Conservation (phyloP, 2,329 filamentous ascomycete species). For the Exophiala spinifera region DNA sequence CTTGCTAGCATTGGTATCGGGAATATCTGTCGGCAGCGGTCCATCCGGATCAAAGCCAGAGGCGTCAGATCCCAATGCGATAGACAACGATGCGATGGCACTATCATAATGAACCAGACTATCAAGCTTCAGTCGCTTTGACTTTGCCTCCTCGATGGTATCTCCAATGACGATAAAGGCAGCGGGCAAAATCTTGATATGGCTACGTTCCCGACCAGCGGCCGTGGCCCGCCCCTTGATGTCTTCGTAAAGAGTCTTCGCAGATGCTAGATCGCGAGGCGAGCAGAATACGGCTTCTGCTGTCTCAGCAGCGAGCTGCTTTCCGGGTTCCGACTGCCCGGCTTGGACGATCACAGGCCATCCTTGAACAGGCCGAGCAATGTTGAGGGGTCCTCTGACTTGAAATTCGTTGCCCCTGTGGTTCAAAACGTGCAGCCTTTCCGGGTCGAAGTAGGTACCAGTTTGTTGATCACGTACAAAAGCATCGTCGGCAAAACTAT, state of each 20-base stretch:
- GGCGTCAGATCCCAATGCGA: constrained; percentile 39
- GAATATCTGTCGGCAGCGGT: constrained; percentile 49
- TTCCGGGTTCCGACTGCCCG: constrained; percentile 52
- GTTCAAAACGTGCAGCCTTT: constrained; percentile 52
- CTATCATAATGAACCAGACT: constrained; percentile 55
- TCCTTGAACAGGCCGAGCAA: constrained; percentile 52
- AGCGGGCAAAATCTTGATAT: constrained; percentile 53
- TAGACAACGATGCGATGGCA: constrained; percentile 52
- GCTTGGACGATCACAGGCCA: constrained; percentile 58
- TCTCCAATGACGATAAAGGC: constrained; percentile 52
- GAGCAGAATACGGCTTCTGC: constrained; percentile 55
- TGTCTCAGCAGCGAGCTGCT: constrained; percentile 52
- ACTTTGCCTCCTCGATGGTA: constrained; percentile 47
- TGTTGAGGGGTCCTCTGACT: constrained; percentile 51
- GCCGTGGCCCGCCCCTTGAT: constrained; percentile 49
- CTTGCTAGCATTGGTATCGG: constrained; percentile 56
- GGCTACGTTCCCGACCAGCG: constrained; percentile 46
- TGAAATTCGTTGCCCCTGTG: constrained; percentile 50
- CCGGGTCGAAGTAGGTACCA: constrained; percentile 51
- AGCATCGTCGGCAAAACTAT: constrained; percentile 56
- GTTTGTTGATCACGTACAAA: constrained; percentile 49
- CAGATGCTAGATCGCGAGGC: constrained; percentile 45
- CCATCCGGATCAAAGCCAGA: constrained; percentile 50
- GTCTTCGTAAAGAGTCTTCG: constrained; percentile 51
- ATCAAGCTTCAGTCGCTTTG: constrained; percentile 50